phyloP scores from a whole-genome alignment of 2,329 filamentous ascomycete genomes.

The Sordariomycetes sp. region DNA sequence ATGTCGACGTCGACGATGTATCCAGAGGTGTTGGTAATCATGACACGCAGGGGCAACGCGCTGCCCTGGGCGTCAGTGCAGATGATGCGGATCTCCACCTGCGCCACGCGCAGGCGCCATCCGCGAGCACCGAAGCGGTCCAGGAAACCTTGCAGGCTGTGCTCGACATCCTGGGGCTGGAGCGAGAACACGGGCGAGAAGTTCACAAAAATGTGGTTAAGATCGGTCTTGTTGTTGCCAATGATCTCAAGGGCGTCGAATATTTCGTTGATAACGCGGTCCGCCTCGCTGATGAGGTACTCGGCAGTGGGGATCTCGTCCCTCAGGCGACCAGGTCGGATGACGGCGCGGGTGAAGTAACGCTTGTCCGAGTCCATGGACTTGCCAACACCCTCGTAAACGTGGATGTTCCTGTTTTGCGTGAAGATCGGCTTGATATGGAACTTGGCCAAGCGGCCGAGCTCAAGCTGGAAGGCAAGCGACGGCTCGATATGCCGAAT shows the following conservation, averaged over 20 bases:
- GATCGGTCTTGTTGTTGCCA: conserved; percentile 96
- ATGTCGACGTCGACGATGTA: conserved; percentile 97
- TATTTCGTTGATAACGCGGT: conserved; percentile 94
- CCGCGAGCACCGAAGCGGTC: conserved; percentile 91
- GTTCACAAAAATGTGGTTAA: conserved; percentile 99
- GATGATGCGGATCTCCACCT: conserved; percentile 96
- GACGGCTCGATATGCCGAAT: conserved; percentile 97
- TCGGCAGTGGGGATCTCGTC: conserved; percentile 98
- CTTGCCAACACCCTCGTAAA: conserved; percentile 95
- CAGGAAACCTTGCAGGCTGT: conserved; percentile 87
- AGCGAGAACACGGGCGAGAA: conserved; percentile 96
- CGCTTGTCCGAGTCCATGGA: conserved; percentile 92
- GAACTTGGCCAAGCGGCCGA: conserved; percentile 90
- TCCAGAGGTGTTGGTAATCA: conserved; percentile 96
- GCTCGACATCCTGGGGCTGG: conserved; percentile 78
- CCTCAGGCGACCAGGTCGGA: conserved; percentile 83
- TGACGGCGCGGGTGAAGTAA: conserved; percentile 95
- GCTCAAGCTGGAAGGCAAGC: conserved; percentile 95
- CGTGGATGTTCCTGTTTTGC: conserved; percentile 97
- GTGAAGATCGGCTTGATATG: conserved; percentile 97
- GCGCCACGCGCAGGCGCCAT: conserved; percentile 93
- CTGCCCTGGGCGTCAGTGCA: conserved; percentile 80
- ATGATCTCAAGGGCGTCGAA: conserved; percentile 96
- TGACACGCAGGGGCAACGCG: conserved; percentile 85
- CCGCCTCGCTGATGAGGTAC: conserved; percentile 94